Evolutionary conservation across 108 stramenopile genomes (phyloP), one percentile per base, ranked within the genome.

Genomic region (Nitzschia putrida): DNA sequence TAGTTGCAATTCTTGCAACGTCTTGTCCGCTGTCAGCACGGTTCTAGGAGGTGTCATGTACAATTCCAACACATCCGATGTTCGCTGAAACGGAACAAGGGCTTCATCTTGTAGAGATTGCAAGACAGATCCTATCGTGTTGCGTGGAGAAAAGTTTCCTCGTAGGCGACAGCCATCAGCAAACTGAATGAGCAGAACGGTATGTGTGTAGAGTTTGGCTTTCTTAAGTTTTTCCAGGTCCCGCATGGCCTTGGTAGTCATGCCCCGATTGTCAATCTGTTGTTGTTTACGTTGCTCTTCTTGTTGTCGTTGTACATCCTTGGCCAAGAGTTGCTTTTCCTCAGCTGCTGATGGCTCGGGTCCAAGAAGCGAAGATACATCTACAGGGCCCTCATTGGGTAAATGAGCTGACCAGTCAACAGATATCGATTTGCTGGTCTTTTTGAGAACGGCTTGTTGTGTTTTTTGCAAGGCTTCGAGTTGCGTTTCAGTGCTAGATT

Each of bases 201-300:
- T 81, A 50, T 91, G 88, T 8, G 76, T 80, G 53, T 93, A 93
- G 3, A 91, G 88, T 68, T 91, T 90, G 14, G 79, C 64, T 54
- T 85, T 88, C 54, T 88, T 86, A 72, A 93, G 76, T 66, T 60
- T 69, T 69, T 86, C 85, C 65, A 90, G 77, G 58, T 93, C 89
- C 34, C 92, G 80, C 92, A 93, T 93, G 20, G 89, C 88, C 69
- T 88, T 89, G 63, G 92, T 93, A 10, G 88, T 88, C 44, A 93
- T 89, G 16, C 89, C 88, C 9, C 83, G 80, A 44, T 83, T 80
- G 59, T 85, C 83, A 39, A 78, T 54, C 18, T 57, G 77, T 73
- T 89, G 72, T 77, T 92, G 77, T 66, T 82, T 64, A 80, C 76
- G 61, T 72, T 74, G 58, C 65, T 71, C 54, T 77, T 88, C 52